Conservation (phyloP, 78 protist genomes). For the Dictyostelium purpureum region DNA sequence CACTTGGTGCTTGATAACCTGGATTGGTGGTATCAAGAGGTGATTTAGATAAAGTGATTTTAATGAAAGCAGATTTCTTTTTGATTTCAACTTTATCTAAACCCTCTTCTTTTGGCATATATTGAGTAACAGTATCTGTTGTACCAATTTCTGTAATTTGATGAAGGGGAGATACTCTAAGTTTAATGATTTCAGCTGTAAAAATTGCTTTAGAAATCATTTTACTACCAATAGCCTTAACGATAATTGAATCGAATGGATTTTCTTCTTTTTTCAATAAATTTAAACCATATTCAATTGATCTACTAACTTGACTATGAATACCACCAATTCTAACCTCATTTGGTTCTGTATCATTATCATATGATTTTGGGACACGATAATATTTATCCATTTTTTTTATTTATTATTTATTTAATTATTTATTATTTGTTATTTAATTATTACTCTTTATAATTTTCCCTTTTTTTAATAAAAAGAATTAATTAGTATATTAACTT, state of each 20-base stretch:
- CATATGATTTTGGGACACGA: conserved; percentile 20
- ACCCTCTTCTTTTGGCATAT: conserved; percentile 78
- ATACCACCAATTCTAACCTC: conserved; percentile 54
- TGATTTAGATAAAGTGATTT: conserved; percentile 30
- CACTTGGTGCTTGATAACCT: conserved; percentile 62
- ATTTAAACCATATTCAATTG: conserved; percentile 69
- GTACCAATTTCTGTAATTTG: conserved; percentile 71
- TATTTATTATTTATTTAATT: background rate
- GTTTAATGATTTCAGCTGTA: conserved; percentile 53
- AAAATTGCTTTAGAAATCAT: conserved; percentile 50
- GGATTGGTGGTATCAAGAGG: conserved; percentile 35
- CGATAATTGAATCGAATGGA: conserved; percentile 17
- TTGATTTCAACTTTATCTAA: conserved; percentile 48
- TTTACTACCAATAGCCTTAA: conserved; percentile 56
- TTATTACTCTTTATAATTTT: background rate
- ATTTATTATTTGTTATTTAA: background rate
- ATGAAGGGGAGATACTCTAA: conserved; percentile 44
- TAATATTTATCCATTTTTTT: conserved; percentile 55
- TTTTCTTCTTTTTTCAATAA: conserved; percentile 16
- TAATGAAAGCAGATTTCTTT: conserved; percentile 51
- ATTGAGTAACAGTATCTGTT: conserved; percentile 23
- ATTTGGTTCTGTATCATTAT: conserved; percentile 55
- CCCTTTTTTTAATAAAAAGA: no score
- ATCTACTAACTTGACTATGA: conserved; percentile 16
- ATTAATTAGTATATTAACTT: no score